Evolutionary conservation across 805 yeast genomes (phyloP).

Genomic region (Candida rishiriensis): DNA sequence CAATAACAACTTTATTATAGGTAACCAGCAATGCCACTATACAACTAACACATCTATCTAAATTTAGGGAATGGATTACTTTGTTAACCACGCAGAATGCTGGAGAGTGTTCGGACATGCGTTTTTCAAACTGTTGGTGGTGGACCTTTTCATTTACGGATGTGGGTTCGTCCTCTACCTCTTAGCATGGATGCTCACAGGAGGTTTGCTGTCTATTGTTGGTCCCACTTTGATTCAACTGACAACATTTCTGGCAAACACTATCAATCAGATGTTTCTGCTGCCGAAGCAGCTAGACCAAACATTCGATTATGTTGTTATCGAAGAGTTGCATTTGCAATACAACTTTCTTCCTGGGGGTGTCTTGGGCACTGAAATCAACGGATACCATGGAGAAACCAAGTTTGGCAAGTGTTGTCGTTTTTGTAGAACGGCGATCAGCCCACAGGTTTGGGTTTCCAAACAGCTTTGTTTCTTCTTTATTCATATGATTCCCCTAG

Average conservation of each 20-base stretch:
- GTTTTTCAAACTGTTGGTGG: conserved; percentile 18
- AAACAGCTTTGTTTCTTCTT: conserved; percentile 33
- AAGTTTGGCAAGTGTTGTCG: conserved; percentile 18
- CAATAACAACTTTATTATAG: no score
- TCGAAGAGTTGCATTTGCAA: conserved; percentile 16
- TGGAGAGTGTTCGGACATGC: conserved; percentile 23
- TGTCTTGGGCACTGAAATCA: conserved; percentile 17
- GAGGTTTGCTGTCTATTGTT: conserved; percentile 19
- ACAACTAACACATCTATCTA: background rate
- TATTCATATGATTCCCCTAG: conserved; percentile 47
- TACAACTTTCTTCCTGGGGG: conserved; percentile 22
- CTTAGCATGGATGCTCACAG: conserved; percentile 16
- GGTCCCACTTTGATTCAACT: conserved; percentile 28
- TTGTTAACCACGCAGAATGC: conserved; percentile 18
- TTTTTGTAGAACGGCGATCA: conserved; percentile 14
- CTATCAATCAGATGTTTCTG: conserved; percentile 26
- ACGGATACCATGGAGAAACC: conserved; percentile 27
- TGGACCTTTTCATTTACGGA: conserved; percentile 17
- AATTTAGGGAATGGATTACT: conserved; percentile 25
- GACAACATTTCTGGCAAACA: conserved; percentile 25
- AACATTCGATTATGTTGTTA: conserved; percentile 30
- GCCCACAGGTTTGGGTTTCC: conserved; percentile 38
- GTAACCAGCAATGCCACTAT: no score
- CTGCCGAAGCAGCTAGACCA: conserved; percentile 27
- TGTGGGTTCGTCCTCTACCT: conserved; percentile 13